Evolutionary conservation across 345 rosid genomes (phyloP), one percentile per base, ranked within the genome.

Genomic region (Pugionium cornutum): DNA sequence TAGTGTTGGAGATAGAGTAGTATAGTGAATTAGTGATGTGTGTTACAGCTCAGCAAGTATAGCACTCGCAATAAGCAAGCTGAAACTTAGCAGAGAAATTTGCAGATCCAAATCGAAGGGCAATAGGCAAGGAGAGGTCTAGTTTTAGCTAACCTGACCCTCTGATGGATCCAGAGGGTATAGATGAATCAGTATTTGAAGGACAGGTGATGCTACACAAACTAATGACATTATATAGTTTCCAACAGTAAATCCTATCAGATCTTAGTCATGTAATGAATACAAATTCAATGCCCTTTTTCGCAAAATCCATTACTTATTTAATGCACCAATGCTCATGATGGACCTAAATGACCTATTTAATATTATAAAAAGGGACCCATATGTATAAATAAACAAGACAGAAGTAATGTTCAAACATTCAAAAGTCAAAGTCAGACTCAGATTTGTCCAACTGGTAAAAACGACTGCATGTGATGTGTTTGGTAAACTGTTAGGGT

Each of bases 181-280:
- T 71, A 66, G 60, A 33, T 50, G 70, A 57, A 58, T 72, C 71
- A 72, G 76, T 65, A 65, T 35, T 41, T 42, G 66, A 72, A 72
- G 70, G 76, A 72, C 76, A 65, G 70, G 66, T 64, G 76, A 72
- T 64, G 66, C 70, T 72, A 72, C 58, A 55, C 28, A 46, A 64
- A 64, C 75, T 71, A 18, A 48, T 56, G 75, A 64, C 66, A 58
- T 57, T 36, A 57, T 18, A 18, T 30, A 56, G 65, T 32, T 33
- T 64, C 31, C 3, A 72, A 65, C 59, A 64, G 76, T 72, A 50
- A 50, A 64, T 11, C 66, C 31, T 60, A 72, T 72, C 76, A 72
- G 48, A 64, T 41, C 48, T 72, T 64, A 57, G 66, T 72, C 69
- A 71, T 33, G 9, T 59, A 8, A 57, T 49, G 45, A 55, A 64